Evolutionary conservation across 345 rosid species (phyloP).

Genomic region (Toxicodendron radicans): DNA sequence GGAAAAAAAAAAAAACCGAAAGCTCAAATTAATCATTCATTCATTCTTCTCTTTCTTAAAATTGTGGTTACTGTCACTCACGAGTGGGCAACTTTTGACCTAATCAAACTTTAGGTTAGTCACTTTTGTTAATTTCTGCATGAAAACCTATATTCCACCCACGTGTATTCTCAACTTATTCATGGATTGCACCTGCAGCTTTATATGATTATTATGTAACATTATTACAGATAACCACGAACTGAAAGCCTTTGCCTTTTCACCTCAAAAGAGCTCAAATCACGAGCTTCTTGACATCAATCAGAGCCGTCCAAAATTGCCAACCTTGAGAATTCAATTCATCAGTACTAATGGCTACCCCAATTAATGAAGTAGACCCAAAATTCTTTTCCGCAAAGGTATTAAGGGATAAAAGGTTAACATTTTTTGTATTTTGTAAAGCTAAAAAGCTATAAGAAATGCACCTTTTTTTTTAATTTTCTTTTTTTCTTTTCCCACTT

Average conservation of each 20-base stretch:
- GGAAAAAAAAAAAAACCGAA: no score
- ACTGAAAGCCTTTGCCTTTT: constrained; percentile 10
- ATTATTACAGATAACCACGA: constrained; percentile 18
- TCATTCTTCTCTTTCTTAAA: neutral
- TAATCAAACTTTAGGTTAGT: neutral
- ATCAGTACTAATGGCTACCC: neutral
- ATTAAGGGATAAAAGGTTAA: no score
- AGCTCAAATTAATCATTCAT: neutral
- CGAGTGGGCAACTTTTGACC: constrained; percentile 9
- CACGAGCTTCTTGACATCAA: constrained; percentile 37
- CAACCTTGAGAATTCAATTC: neutral
- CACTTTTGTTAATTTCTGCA: neutral
- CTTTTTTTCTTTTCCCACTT: no score
- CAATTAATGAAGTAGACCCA: neutral
- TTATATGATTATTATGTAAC: neutral
- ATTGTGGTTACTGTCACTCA: neutral
- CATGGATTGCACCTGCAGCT: constrained; percentile 1
- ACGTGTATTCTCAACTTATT: constrained; percentile 11
- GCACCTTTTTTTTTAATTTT: no score
- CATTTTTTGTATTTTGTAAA: no score
- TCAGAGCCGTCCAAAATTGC: constrained; percentile 24
- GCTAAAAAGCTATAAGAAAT: no score
- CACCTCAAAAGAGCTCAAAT: constrained; percentile 11
- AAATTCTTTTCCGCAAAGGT: no score
- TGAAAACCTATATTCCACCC: constrained; percentile 19